Percentiles rank a stretch among this genome's conserved stretches.
Evolutionary conservation across 306 rosid genomes (phyloP).

Genomic region (Rosa lucieae): DNA sequence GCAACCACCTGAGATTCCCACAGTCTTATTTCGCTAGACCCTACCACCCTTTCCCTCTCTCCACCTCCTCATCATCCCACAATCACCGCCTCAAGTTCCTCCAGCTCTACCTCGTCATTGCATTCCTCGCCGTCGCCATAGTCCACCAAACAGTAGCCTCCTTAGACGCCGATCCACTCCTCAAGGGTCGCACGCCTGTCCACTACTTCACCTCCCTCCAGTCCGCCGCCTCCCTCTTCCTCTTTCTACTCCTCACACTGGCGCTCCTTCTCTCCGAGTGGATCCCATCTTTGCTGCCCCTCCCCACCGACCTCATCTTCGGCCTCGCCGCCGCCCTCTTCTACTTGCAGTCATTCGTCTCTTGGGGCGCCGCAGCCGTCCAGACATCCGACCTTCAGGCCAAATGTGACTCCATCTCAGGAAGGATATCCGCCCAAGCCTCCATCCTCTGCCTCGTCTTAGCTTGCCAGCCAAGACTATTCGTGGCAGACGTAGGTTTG

Average conservation of each 20-base stretch:
- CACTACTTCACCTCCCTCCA: slow-evolving; percentile 79
- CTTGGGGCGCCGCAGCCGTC: slow-evolving; percentile 51
- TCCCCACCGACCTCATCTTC: slow-evolving; percentile 63
- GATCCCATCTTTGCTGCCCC: slow-evolving; percentile 43
- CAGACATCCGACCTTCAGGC: slow-evolving; percentile 77
- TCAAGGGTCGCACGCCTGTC: slow-evolving; percentile 81
- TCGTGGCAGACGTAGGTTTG: slow-evolving; percentile 64
- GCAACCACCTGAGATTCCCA: slow-evolving; percentile 61
- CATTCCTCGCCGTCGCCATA: slow-evolving; percentile 51
- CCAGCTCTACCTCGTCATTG: slow-evolving; percentile 48
- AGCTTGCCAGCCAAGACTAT: slow-evolving; percentile 62
- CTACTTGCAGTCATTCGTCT: slow-evolving; percentile 55
- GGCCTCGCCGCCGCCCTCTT: slow-evolving; percentile 64
- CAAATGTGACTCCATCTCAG: slow-evolving; percentile 67
- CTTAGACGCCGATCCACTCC: slow-evolving; percentile 60
- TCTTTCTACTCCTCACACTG: slow-evolving; percentile 60
- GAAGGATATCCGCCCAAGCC: slow-evolving; percentile 46
- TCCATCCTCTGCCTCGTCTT: slow-evolving; percentile 52
- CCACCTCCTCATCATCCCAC: slow-evolving; percentile 7
- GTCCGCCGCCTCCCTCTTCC: slow-evolving; percentile 59
- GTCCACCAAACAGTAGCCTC: slow-evolving; percentile 56
- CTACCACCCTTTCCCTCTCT: slow-evolving; percentile 61
- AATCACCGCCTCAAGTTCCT: slow-evolving; percentile 51
- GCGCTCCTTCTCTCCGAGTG: slow-evolving; percentile 63
- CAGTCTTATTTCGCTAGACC: slow-evolving; percentile 74